Conservation (phyloP, 345 rosid genomes). For the Laguncularia racemosa region DNA sequence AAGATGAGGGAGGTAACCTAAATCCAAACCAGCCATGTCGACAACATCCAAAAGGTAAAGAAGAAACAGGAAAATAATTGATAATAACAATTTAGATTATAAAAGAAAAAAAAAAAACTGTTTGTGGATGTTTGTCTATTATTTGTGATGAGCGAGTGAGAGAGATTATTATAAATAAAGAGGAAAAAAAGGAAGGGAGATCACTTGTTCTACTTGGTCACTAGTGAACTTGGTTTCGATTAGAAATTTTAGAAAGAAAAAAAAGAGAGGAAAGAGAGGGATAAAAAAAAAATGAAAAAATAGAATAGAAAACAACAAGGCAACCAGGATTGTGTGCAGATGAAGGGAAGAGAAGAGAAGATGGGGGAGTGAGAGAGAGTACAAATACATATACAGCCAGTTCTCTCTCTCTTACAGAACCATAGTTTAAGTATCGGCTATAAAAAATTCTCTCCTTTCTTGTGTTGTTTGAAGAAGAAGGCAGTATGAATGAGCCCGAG, state of each 20-base stretch:
- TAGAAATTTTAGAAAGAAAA: no score
- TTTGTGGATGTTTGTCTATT: no score
- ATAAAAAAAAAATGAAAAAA: no score
- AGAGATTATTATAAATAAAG: no score
- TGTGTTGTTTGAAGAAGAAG: slow-evolving; percentile 2
- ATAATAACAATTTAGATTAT: no score
- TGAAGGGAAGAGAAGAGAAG: slow-evolving; percentile 10
- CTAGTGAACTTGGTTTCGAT: no score
- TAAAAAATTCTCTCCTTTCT: background rate
- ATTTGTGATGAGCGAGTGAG: no score
- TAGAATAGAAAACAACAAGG: no score
- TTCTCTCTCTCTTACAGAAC: background rate
- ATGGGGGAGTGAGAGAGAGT: slow-evolving; percentile 11
- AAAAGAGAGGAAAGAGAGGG: no score
- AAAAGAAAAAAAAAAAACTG: no score
- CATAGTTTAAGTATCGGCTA: background rate
- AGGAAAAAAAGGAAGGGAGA: no score
- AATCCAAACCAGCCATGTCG: slow-evolving; percentile 61
- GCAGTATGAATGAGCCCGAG: background rate
- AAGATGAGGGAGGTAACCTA: slow-evolving; percentile 56
- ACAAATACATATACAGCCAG: background rate
- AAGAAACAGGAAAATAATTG: background rate
- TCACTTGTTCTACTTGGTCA: no score
- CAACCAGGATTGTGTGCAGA: slow-evolving; percentile 12
- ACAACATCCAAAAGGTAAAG: slow-evolving; percentile 16